Conservation (phyloP, 345 rosid species). For the Eucalyptus melliodora region DNA sequence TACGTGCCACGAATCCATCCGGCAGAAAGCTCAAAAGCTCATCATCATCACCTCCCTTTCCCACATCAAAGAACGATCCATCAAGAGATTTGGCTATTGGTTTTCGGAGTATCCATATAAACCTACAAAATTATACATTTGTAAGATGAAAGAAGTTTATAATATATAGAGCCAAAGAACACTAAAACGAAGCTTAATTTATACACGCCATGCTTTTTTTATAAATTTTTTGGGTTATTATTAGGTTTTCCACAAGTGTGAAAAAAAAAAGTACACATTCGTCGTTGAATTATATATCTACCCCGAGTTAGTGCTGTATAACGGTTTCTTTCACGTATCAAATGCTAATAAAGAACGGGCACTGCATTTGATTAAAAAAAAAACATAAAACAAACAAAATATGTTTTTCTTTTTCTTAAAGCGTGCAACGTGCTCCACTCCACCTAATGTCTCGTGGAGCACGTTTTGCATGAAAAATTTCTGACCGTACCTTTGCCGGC, state of each 20-base stretch:
- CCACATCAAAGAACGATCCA: neutral
- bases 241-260: neutral
- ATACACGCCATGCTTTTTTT: neutral
- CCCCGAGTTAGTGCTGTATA: neutral
- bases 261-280: neutral
- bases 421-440: neutral
- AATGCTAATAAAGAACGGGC: neutral
- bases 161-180: neutral
- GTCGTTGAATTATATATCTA: neutral
- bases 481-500: conserved; percentile 11
- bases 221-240: neutral
- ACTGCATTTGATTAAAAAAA: too few species aligned
- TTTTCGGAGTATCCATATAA: neutral
- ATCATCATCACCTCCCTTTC: neutral
- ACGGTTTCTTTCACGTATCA: neutral
- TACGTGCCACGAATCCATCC: conserved; percentile 31
- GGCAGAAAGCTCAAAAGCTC: conserved; percentile 23
- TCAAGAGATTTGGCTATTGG: neutral
- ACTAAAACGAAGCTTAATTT: neutral
- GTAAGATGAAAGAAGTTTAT: neutral
- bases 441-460: neutral
- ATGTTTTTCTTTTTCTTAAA: neutral
- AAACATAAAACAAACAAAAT: too few species aligned
- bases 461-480: neutral
- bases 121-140: neutral